These are phyloP conservation scores for Polytrichum formosum DNA, from an alignment of 225 moss, liverwort and hornwort species.

Conservation along the genomic window DNA sequence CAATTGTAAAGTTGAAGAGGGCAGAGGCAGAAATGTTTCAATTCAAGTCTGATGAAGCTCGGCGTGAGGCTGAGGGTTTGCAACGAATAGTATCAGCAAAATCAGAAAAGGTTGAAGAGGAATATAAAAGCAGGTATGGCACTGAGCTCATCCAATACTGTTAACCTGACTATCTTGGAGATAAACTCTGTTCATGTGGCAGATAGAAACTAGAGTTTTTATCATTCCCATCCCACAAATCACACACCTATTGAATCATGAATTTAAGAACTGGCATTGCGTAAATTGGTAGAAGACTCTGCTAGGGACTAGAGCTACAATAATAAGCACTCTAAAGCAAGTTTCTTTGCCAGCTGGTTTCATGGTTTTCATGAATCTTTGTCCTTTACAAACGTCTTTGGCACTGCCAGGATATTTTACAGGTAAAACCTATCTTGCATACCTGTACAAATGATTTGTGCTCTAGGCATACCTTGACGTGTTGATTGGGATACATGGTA, in stretches of 20 bases:
- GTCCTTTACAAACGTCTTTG: not conserved
- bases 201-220: too few species aligned
- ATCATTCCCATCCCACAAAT: too few species aligned
- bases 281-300: too few species aligned
- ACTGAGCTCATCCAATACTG: slow-evolving; percentile 5
- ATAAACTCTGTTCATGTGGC: too few species aligned
- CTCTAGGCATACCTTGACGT: slow-evolving; percentile 16
- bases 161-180: not conserved
- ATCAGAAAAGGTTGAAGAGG: slow-evolving; percentile 71
- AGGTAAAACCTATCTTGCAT: not conserved
- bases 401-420: not conserved
- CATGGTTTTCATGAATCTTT: not conserved
- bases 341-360: not conserved
- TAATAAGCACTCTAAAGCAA: not conserved
- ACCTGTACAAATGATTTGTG: not conserved
- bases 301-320: too few species aligned
- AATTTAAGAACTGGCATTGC: too few species aligned
- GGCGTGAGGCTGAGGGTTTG: slow-evolving; percentile 63
- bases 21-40: slow-evolving; percentile 75
- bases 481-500: slow-evolving; percentile 13
- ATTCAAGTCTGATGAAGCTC: slow-evolving; percentile 68
- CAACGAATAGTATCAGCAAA: slow-evolving; percentile 68
- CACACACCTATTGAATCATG: too few species aligned
- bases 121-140: slow-evolving; percentile 65
- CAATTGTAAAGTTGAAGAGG: slow-evolving; percentile 61